Base-by-base conservation (phyloP, 129 eudicot genomes). In the Rutidosis leptorrhynchoides region DNA sequence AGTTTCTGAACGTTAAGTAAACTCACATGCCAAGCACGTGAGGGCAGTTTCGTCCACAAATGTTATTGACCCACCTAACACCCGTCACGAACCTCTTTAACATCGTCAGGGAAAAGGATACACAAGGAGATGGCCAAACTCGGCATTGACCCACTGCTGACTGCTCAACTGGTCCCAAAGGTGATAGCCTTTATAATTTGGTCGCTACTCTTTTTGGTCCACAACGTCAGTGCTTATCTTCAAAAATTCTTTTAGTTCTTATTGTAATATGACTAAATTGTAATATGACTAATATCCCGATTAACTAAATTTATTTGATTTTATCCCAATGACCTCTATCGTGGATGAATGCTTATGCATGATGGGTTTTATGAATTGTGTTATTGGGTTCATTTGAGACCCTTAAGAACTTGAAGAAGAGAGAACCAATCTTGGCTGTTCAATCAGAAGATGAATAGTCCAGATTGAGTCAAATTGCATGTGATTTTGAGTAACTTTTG, bases 131-230 rank as follows among this genome's bases (percentile, higher is more conserved):
- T 94, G 95, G 80, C 85, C 19, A 96, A 94, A 69, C 80, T 94
- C 33, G 77, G 79, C 74, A 65, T 73, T 3, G 87, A 85, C 63
- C 95, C 99, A 25, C 92, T 58, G 84, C 81, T 26, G 81, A 87
- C 43, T 93, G 90, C 69, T 84, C 95, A 12, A 96, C 99, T 28
- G 96, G 96, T 21, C 97, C 99, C 64, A 94, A 89, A 79, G 99
- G 97, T 64, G 99, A 94, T 67, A 94, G 86, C 67, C 96, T 94
- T 32, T 94, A 94, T 81, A 86, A 94, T 73, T 94, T 96, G 99
- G 87, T 94, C 27, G 99, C 99, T 64, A 89, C 99, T 56, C 84
- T 94, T 72, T 62, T 86, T 51, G 98, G 96, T 22, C 96, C 96
- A 26, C 83, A 85, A 27, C 96, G 98, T 93, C 63, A 21, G 15